Percentiles rank a stretch among this genome's conserved stretches.
phyloP scores from a whole-genome alignment of 2,329 filamentous ascomycete species.

The Neurospora sp. region DNA sequence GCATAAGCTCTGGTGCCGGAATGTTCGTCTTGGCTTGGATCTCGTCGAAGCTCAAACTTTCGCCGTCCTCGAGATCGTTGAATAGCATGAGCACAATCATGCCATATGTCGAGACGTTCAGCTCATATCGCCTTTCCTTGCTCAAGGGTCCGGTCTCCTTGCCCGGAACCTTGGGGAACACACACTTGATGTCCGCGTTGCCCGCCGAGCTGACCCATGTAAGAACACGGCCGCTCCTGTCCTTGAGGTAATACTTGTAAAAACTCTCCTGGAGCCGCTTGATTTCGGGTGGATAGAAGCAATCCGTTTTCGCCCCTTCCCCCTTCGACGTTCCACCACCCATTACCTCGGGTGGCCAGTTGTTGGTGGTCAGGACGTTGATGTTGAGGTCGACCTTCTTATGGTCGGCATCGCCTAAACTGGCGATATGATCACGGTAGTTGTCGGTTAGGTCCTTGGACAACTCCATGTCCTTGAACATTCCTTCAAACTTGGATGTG shows the following conservation, averaged over 20 bases:
- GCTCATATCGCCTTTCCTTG: slow-evolving; percentile 68
- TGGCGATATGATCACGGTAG: slow-evolving; percentile 60
- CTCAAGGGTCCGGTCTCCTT: slow-evolving; percentile 54
- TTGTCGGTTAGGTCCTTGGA: slow-evolving; percentile 72
- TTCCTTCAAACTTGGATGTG: slow-evolving; percentile 84
- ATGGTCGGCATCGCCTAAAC: slow-evolving; percentile 40
- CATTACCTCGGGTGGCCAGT: slow-evolving; percentile 90
- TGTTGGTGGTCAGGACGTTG: slow-evolving; percentile 83
- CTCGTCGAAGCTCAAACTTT: slow-evolving; percentile 56
- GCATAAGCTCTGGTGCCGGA: slow-evolving; percentile 59
- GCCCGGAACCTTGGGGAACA: slow-evolving; percentile 62
- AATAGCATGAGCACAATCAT: slow-evolving; percentile 88
- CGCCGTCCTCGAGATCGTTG: slow-evolving; percentile 57
- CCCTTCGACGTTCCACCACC: slow-evolving; percentile 43
- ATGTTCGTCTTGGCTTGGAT: slow-evolving; percentile 79
- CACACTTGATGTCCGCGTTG: slow-evolving; percentile 75
- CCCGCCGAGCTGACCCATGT: slow-evolving; percentile 69
- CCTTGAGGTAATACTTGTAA: slow-evolving; percentile 76
- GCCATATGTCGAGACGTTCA: slow-evolving; percentile 85
- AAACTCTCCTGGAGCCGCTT: slow-evolving; percentile 73
- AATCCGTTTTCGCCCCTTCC: slow-evolving; percentile 36
- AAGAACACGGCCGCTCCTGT: slow-evolving; percentile 78
- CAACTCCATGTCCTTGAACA: slow-evolving; percentile 93
- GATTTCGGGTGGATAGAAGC: slow-evolving; percentile 67
- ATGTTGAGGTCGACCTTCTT: slow-evolving; percentile 70